Base-by-base conservation (phyloP, 78 protist species). In the Blattamonas nauphoetae region DNA sequence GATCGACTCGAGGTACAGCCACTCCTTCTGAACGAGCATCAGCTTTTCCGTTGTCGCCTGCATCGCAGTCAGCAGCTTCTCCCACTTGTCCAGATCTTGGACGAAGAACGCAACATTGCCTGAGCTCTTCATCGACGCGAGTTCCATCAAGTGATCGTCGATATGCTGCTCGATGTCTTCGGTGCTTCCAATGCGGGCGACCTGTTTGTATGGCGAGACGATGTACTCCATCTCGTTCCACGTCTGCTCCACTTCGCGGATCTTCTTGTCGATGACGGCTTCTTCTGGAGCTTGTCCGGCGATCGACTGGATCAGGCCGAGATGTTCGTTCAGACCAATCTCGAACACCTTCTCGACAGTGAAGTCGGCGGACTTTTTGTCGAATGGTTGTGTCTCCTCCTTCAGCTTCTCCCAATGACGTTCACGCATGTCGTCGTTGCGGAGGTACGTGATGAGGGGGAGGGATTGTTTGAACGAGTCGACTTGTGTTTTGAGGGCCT, bases 1-100 rank as follows among this genome's bases (percentile, higher is more conserved):
- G 45, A 95, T 95, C 84, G 84, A 88, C 90, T 93, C 96, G 36
- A 95, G 87, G 85, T 93, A 95, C 88, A 90, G 82, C 94, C 95
- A 95, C 42, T 86, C 43, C 0, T 86, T 38, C 91, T 93, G 95
- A 1, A 92, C 92, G 1, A 3, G 2, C 45, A 93, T 86, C 21
- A 90, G 34, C 42, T 78, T 0, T 63, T 95, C 97, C 42, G 93
- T 4, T 34, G 87, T 78, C 86, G 93, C 96, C 42, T 90, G 29
- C 34, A 93, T 81, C 80, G 42, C 35, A 11, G 90, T 44, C 36
- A 95, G 90, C 29, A 43, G 36, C 63, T 45, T 42, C 81, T 92
- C 95, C 97, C 97, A 95, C 55, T 41, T 33, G 38, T 92, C 90
- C n/a, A 95, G 87, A n/a, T 89, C 71, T 0, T 43, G 4, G 35